These are phyloP conservation scores for Galerina sulciceps DNA, from an alignment of 768 basidiomycete species.

Conservation along the genomic window DNA sequence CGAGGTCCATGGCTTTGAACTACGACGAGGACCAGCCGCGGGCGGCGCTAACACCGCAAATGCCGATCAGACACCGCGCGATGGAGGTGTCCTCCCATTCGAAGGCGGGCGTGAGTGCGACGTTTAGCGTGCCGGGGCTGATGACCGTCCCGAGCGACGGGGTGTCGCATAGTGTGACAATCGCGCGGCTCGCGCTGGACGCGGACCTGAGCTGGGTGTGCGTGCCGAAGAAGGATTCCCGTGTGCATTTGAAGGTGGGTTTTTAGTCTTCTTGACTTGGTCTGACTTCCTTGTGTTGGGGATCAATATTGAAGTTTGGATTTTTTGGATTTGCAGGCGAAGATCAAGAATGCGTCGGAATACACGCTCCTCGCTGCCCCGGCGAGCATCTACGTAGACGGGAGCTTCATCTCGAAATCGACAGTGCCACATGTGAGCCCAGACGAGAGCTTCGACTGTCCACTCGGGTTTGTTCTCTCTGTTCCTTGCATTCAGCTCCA, in stretches of 20 bases:
- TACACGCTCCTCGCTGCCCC: conserved; percentile 53
- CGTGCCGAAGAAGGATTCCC: conserved; percentile 42
- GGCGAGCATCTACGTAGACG: conserved; percentile 58
- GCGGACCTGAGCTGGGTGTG: conserved; percentile 46
- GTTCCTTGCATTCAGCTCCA: background rate
- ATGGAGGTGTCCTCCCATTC: conserved; percentile 34
- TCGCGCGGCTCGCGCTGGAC: conserved; percentile 38
- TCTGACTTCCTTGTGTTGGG: background rate
- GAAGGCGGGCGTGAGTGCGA: conserved; percentile 39
- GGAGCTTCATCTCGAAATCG: conserved; percentile 56
- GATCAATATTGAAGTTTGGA: no score
- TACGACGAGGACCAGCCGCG: background rate
- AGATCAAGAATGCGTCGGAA: conserved; percentile 57
- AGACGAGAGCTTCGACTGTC: conserved; percentile 48
- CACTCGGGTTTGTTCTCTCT: conserved; percentile 41
- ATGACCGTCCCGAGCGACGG: conserved; percentile 46
- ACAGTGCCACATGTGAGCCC: conserved; percentile 44
- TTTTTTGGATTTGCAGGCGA: conserved; percentile 36
- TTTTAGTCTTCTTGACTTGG: background rate
- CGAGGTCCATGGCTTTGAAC: background rate
- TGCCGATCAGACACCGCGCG: conserved; percentile 20
- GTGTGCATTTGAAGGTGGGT: conserved; percentile 41
- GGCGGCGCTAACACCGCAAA: background rate
- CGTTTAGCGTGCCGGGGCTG: conserved; percentile 44
- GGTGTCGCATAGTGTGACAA: conserved; percentile 43